Percentiles rank a stretch among this genome's conserved stretches.
Conservation (phyloP, 1,284 basidiomycete genomes). For the Ganoderma lingzhi region DNA sequence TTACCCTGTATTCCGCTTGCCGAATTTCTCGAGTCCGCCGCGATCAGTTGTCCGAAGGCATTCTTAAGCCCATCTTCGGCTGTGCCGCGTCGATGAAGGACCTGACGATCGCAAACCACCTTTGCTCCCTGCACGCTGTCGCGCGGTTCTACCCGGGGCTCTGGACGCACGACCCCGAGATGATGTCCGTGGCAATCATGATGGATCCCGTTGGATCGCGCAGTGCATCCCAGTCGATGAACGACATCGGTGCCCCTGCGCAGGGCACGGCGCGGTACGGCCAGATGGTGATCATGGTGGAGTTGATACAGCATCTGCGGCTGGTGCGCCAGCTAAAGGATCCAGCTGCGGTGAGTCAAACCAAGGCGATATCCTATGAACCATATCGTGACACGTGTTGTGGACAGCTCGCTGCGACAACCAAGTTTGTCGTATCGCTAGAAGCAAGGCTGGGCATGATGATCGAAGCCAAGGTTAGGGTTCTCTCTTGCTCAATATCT, state of each 20-base stretch:
- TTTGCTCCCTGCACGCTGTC: slow-evolving; percentile 61
- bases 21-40: slow-evolving; percentile 58
- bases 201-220: slow-evolving; percentile 48
- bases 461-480: slow-evolving; percentile 66
- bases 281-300: slow-evolving; percentile 69
- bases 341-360: slow-evolving; percentile 43
- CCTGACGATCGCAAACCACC: slow-evolving; percentile 62
- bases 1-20: slow-evolving; percentile 53
- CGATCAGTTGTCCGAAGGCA: slow-evolving; percentile 64
- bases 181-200: slow-evolving; percentile 78
- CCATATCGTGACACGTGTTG: background rate
- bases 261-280: slow-evolving; percentile 67
- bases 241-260: slow-evolving; percentile 25
- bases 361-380: background rate
- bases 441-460: slow-evolving; percentile 67
- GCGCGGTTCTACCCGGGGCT: slow-evolving; percentile 65
- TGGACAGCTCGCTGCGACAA: slow-evolving; percentile 45
- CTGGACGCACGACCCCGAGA: slow-evolving; percentile 79
- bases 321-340: slow-evolving; percentile 51
- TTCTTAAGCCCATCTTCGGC: slow-evolving; percentile 80
- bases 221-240: slow-evolving; percentile 38
- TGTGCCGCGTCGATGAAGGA: slow-evolving; percentile 72
- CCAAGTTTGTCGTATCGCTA: slow-evolving; percentile 61
- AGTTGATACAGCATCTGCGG: slow-evolving; percentile 66
- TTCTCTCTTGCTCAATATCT: background rate